A percentile compares a stretch with the other conserved stretches of the same genome.
These are phyloP conservation scores for Bolboschoenus planiculmis DNA, from an alignment of 176 grass and related monocot species.

Conservation along the genomic window DNA sequence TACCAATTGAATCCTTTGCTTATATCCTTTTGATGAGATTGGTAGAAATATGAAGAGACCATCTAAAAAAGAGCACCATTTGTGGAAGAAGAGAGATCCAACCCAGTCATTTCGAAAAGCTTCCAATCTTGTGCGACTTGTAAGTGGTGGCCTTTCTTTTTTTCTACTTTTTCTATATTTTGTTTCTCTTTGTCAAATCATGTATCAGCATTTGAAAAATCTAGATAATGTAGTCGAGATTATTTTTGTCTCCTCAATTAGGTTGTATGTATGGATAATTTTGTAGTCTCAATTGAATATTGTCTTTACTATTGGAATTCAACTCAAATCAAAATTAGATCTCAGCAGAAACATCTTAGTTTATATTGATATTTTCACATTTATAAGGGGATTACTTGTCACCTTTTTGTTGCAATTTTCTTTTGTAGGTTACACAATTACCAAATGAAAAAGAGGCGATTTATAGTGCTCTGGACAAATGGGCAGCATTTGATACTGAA, in stretches of 20 bases:
- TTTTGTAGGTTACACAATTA: slow-evolving; percentile 63
- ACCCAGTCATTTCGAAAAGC: slow-evolving; percentile 66
- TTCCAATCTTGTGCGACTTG: slow-evolving; percentile 58
- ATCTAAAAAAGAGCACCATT: slow-evolving; percentile 64
- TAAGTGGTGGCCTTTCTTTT: slow-evolving; percentile 37
- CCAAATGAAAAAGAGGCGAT: slow-evolving; percentile 67
- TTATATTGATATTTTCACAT: background rate
- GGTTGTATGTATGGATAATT: background rate
- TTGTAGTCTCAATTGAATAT: background rate
- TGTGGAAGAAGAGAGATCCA: slow-evolving; percentile 87
- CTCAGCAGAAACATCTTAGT: background rate
- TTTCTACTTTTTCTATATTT: background rate
- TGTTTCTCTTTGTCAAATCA: background rate
- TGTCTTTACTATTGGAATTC: background rate
- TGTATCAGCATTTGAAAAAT: background rate
- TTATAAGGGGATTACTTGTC: background rate
- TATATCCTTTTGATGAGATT: background rate
- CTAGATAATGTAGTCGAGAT: background rate
- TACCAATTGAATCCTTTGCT: slow-evolving; percentile 10
- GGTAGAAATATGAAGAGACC: slow-evolving; percentile 48
- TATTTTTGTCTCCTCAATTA: background rate
- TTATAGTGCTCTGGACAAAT: slow-evolving; percentile 77
- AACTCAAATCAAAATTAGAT: background rate
- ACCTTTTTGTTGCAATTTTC: slow-evolving; percentile 12
- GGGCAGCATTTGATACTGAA: slow-evolving; percentile 78